Conservation (phyloP, 768 basidiomycete genomes). For the Ephemerocybe angulata region DNA sequence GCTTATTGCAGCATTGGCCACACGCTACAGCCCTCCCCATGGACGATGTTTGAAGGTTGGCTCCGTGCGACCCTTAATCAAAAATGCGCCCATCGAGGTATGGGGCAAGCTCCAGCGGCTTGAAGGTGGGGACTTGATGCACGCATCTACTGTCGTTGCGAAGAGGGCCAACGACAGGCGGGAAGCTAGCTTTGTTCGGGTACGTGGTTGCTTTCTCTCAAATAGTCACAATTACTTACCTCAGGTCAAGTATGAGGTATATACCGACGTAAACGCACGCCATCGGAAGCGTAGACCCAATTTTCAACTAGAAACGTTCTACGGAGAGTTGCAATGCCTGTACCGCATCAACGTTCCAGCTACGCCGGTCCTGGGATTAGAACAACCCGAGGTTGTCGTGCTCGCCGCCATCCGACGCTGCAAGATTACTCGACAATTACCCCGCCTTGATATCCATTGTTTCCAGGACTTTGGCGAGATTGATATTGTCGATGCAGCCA, state of each 20-base stretch:
- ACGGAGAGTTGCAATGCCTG: neutral
- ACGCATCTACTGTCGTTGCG: neutral
- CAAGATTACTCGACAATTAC: neutral
- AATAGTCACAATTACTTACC: neutral
- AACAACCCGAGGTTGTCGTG: neutral
- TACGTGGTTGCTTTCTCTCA: neutral
- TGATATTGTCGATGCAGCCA: neutral
- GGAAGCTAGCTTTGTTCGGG: neutral
- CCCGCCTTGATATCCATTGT: neutral
- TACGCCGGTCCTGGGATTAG: neutral
- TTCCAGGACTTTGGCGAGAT: neutral
- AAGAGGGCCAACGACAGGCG: neutral
- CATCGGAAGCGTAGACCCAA: neutral
- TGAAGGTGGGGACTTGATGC: neutral
- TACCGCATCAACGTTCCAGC: neutral
- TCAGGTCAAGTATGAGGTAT: neutral
- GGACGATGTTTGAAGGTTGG: neutral
- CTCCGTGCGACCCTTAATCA: neutral
- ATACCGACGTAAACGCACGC: neutral
- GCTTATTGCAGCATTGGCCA: neutral
- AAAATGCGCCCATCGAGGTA: neutral
- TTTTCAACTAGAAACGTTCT: neutral
- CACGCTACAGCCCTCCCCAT: neutral
- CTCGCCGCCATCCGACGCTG: neutral
- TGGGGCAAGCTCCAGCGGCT: neutral